Evolutionary conservation across 305 asterid genomes (phyloP).

Genomic region (Fraxinus dipetala): DNA sequence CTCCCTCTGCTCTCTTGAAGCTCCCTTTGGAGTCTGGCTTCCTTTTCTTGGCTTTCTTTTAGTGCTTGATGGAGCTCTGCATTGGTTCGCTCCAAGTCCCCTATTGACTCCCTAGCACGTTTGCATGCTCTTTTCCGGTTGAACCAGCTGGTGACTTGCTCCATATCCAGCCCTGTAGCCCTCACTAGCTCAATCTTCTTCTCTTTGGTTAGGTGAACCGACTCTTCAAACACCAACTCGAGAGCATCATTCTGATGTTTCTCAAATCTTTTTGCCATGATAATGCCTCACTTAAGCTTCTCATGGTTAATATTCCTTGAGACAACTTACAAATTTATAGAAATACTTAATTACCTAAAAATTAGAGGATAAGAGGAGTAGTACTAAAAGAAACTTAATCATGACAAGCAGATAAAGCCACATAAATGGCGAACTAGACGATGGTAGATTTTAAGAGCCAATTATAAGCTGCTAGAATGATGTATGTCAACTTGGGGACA

Average conservation of each 20-base stretch:
- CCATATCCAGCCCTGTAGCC: slow-evolving; percentile 39
- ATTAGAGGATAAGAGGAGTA: background rate
- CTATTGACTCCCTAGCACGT: slow-evolving; percentile 15
- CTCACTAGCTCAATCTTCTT: slow-evolving; percentile 26
- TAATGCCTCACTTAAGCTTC: background rate
- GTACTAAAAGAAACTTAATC: background rate
- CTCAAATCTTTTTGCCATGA: slow-evolving; percentile 30
- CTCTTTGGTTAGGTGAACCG: slow-evolving; percentile 22
- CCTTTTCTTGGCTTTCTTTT: slow-evolving; percentile 3
- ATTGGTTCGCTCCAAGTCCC: slow-evolving; percentile 21
- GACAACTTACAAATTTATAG: slow-evolving; percentile 16
- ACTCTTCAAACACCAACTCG: slow-evolving; percentile 24
- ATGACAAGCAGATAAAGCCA: slow-evolving; percentile 13
- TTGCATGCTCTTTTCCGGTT: slow-evolving; percentile 25
- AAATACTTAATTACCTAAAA: background rate
- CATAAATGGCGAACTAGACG: slow-evolving; percentile 6
- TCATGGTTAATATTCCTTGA: slow-evolving; percentile 6
- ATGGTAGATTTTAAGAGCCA: background rate
- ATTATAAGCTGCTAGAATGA: background rate
- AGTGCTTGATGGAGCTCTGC: slow-evolving; percentile 20
- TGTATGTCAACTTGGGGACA: background rate
- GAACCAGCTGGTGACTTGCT: slow-evolving; percentile 38
- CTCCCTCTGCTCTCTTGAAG: slow-evolving; percentile 19
- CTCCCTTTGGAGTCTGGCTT: slow-evolving; percentile 17
- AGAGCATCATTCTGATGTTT: slow-evolving; percentile 23